Evolutionary conservation across 495 filamentous ascomycete genomes (phyloP), one percentile per base, ranked within the genome.

Genomic region (Trichoderma erinaceum): DNA sequence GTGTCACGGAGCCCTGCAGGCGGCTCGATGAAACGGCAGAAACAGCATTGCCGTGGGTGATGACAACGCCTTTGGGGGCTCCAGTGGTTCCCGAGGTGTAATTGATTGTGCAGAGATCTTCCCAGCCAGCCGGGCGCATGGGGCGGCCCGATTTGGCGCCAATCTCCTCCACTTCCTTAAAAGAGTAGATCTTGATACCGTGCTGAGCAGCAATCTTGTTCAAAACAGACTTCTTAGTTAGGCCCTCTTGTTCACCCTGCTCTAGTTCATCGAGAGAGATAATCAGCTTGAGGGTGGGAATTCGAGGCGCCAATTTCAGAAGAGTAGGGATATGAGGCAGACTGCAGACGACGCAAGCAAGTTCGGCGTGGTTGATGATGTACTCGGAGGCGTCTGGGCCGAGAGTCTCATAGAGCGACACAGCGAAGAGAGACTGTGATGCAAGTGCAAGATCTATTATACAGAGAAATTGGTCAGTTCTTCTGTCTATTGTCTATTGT

Each of bases 71-170:
- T 80, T 99, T 99, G 6, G 95, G 95, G 70, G 90, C 85, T 8
- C 95, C 96, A 0, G 95, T 99, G 12, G 95, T 99, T 21, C 95
- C 95, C 15, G 92, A 96, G 12, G 95, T 99, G 80, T 99, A 99
- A 80, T 98, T 99, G 79, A 99, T 93, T 41, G 95, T 98, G 67
- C 96, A 83, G 72, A 90, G 83, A 73, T 97, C 93, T 3, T 89
- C 84, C 0, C 90, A 86, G 41, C 78, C 78, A 11, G 95, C 94
- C 41, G 89, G 85, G 65, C 87, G 88, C 75, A 85, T 81, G 56
- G 88, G 84, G 41, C 86, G 83, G 38, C 88, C 88, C 7, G 87
- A 85, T 25, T 85, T 77, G 48, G 82, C 86, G 21, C 96, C 95
- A 15, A 97, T 70, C 58, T 87, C 84, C 78, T 99, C 96, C 12